Conservation (phyloP, 225 moss, liverwort and hornwort species). For the Climacium dendroides region DNA sequence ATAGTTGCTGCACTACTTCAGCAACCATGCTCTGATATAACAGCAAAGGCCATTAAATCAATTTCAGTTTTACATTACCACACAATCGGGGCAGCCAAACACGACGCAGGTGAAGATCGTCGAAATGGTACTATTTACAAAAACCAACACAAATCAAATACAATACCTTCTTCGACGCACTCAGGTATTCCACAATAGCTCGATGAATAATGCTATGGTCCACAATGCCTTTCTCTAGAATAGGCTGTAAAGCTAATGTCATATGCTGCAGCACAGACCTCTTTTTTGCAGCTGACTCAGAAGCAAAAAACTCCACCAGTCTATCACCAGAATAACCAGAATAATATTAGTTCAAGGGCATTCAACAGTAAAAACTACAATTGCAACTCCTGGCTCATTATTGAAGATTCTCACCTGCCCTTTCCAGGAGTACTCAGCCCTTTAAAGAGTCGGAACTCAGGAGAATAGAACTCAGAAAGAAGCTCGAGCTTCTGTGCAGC, state of each 20-base stretch:
- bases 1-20: conserved; percentile 79
- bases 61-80: neutral
- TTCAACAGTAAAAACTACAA: neutral
- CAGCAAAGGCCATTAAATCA: neutral
- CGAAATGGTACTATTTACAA: neutral
- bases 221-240: conserved; percentile 90
- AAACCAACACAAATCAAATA: neutral
- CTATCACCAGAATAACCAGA: conserved; percentile 16
- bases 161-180: conserved; percentile 69
- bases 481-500: conserved; percentile 72
- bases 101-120: neutral
- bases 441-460: conserved; percentile 92
- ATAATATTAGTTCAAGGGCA: neutral
- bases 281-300: conserved; percentile 64
- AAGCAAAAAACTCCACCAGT: conserved; percentile 54
- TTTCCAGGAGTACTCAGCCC: conserved; percentile 49
- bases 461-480: conserved; percentile 88
- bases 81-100: neutral
- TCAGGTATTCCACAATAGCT: conserved; percentile 77
- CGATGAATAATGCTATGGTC: conserved; percentile 94
- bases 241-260: conserved; percentile 84
- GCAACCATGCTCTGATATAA: conserved; percentile 62
- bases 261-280: conserved; percentile 78
- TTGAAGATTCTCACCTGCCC: conserved; percentile 40
- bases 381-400: neutral